Evolutionary conservation across 2,329 filamentous ascomycete genomes (phyloP), one percentile per base, ranked within the genome.

Genomic region (Diaporthe ampelina): DNA sequence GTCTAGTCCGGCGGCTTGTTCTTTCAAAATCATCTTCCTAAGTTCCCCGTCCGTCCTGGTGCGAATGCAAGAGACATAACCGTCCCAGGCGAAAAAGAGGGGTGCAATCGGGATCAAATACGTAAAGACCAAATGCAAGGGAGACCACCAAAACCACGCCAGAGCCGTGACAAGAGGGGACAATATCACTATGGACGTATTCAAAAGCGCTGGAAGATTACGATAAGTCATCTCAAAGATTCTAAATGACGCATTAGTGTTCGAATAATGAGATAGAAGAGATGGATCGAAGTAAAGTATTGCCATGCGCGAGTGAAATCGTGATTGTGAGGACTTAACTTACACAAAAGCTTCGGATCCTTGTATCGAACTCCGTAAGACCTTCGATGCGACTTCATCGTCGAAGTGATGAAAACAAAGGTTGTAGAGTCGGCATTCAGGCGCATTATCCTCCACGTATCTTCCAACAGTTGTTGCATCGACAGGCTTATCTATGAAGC

Each of bases 151-250:
- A 19, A 63, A 63, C 59, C 59, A 63, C 4, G 19, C 40, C 15
- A 63, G 24, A 4, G 59, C 45, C 13, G 59, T 48, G 1, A 63
- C 45, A 6, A 63, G 26, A 4, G 59, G 59, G 4, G 59, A 63
- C 9, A 63, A 6, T 17, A 63, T 48, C 2, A 63, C 59, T 13
- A 63, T 45, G 6, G 59, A 63, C 3, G 59, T 63, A n/a, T 63
- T 63, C 10, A 63, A 9, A n/a, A 63, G 43, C 8, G 59, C 59
- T 13, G 59, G 59, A 3, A 63, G 2, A 11, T 63, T 63, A 24
- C 59, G 59, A 26, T 63, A 63, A 4, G 59, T 63, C 59, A 63
- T 63, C 40, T 63, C 59, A 32, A 63, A 63, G n/a, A 63, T 63
- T 0, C 59, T 63, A n/a, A 3, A 6, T 13, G 24, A 7, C 8